Conservation (phyloP, 2,329 filamentous ascomycete species). For the Aspergillus puulaauensis region DNA sequence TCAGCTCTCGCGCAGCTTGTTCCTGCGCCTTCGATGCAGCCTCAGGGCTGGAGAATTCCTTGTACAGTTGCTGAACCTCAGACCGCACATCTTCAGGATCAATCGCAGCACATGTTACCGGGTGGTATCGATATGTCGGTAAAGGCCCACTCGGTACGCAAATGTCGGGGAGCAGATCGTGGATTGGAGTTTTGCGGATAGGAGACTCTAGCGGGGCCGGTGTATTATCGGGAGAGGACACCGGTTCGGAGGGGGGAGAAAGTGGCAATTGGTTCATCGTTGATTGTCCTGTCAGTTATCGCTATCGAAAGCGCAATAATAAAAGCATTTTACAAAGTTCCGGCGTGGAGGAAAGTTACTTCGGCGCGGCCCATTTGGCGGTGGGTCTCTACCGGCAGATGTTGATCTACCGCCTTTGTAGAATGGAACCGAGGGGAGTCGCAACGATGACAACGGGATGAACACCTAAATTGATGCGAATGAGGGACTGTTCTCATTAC, state of each 20-base stretch:
- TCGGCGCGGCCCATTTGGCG: neutral
- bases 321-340: neutral
- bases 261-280: constrained; percentile 32
- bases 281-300: neutral
- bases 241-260: constrained; percentile 37
- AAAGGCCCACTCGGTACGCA: constrained; percentile 38
- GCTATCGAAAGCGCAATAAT: neutral
- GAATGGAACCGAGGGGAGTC: neutral
- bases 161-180: constrained; percentile 38
- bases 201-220: constrained; percentile 35
- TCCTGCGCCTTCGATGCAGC: constrained; percentile 39
- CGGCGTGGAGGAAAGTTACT: too few species aligned
- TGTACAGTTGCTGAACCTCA: constrained; percentile 36
- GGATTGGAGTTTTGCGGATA: constrained; percentile 40
- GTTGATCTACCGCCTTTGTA: neutral
- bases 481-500: neutral
- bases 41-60: constrained; percentile 36
- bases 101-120: constrained; percentile 38
- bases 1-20: constrained; percentile 37
- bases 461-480: neutral
- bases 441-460: neutral
- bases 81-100: constrained; percentile 28
- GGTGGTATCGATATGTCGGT: constrained; percentile 37
- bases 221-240: constrained; percentile 14
- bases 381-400: constrained; percentile 5